Evolutionary conservation across 345 rosid genomes (phyloP), one percentile per base, ranked within the genome.

Genomic region (Rubroshorea leprosula): DNA sequence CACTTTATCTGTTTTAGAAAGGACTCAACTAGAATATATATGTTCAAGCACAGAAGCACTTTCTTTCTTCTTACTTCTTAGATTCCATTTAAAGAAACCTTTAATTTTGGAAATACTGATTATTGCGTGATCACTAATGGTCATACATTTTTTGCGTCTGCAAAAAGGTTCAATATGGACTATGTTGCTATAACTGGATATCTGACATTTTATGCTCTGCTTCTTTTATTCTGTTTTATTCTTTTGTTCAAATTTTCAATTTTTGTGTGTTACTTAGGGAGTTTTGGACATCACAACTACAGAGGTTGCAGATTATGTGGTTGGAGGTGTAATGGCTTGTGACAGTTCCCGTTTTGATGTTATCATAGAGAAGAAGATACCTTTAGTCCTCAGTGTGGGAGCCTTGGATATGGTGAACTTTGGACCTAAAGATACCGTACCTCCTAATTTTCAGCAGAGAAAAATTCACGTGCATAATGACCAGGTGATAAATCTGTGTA

Each of bases 351-450:
- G 95, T 45, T 92, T 89, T 62, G 85, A 89, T 73, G 81, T 75
- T 29, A 77, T 78, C 46, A 70, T 83, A 54, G 89, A 92, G 72
- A 81, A 75, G 79, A 83, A 82, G 67, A 75, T 92, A 66, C 98
- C 96, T 27, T 73, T 89, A 63, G 95, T 92, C 39, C 70, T 92
- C 57, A 92, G 96, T 55, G 82, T 84, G 3, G 98, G 96, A 49
- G 98, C 96, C 49, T 77, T 92, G 70, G 98, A 92, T 73, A 86
- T 84, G 93, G 98, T 84, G 68, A 92, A 83, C 69, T 92, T 92
- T 78, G 98, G 95, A 64, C 60, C 84, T 50, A 81, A 66, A 73
- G 81, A 86, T 23, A 77, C 95, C 60, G 81, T 89, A 64, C 96
- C 93, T 68, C 66, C 86, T 51, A 55, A 57, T 16, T 83, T 86